Base-by-base conservation (phyloP, 768 basidiomycete genomes). In the Leccinum imitatum region DNA sequence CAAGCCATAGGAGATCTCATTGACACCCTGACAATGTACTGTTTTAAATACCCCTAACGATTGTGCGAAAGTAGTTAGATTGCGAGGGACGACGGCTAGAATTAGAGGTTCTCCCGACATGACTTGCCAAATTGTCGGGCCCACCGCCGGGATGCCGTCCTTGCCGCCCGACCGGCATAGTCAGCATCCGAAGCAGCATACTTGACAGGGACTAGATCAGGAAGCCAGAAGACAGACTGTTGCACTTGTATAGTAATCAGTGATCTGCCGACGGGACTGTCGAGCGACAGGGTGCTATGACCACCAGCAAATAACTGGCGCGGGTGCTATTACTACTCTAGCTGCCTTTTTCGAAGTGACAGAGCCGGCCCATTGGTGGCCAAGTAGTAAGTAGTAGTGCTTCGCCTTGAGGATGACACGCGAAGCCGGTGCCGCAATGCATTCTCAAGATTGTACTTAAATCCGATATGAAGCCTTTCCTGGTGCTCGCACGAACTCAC, bases 341-440 rank as follows among this genome's bases (percentile, higher is more conserved):
- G 59, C 57, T 53, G 57, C 39, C 23, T 30, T 58, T 65, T 53
- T 58, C 58, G 46, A 33, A 33, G 44, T 46, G 44, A 41, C 54
- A 46, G 64, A 61, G 17, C 67, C 59, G 58, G 53, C 54, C 52
- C 37, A 51, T 55, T 54, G 59, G 64, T 19, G 44, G 44, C 10
- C 3, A 46, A 46, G 44, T 41, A 41, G 39, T 37, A 35, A 15
- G 5, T 44, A 44, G 9, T 19, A 13, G n/a, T 44, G n/a, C 41
- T 19, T 46, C 19, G n/a, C 19, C 3, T 23, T 35, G 54, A 30
- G 31, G 44, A 9, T 15, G 46, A 21, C 56, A 47, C 54, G 44
- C 52, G 48, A 62, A 11, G 46, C n/a, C 30, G 1, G 37, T 63
- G 30, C 47, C 5, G 19, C 44, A 17, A 30, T 30, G 30, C n/a